Evolutionary conservation across 805 yeast species (phyloP), one percentile per base, ranked within the genome.

Genomic region (Ogataea siamensis): DNA sequence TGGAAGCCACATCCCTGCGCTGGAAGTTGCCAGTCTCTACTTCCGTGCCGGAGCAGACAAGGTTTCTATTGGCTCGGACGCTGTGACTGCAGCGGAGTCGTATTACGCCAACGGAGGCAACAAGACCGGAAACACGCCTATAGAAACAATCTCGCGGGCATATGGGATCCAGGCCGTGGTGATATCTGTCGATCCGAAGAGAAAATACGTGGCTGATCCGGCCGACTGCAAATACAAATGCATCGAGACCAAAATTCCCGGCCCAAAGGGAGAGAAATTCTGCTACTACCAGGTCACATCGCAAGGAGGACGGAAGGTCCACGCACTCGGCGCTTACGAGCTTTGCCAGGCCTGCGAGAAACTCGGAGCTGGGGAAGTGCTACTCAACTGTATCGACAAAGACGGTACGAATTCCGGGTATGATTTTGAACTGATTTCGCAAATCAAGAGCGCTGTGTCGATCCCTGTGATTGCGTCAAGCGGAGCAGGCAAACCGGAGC

Each of bases 81-180:
- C 99, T 0, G 99, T 93, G 2, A 61, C 65, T 34, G 95, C 95
- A 21, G 98, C 98, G 4, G 96, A 88, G 58, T 68, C 76, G 25
- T 93, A 68, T 62, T 85, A 83, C 61, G 73, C 69, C 0, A 68
- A 68, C 32, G 83, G 81, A 28, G 62, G 66, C 17, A 61, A 57
- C 22, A 78, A 82, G 31, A 72, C 75, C 30, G 99, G 99, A 0
- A 71, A 66, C 2, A 73, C 95, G 0, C 96, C 99, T 16, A 91
- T 93, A 49, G 99, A 93, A 64, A 83, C 94, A 0, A 93, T 93
- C 18, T 87, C 97, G 1, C 73, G 75, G 27, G 85, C 95, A 0
- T 93, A 91, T 62, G 99, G 99, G 40, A 83, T 78, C 14, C 99
- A 93, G 64, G 99, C 99, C 0, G 99, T 93, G 5, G 98, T 93